A percentile compares a stretch with the other conserved stretches of the same genome.
Evolutionary conservation across 257 asterid species (phyloP).

Genomic region (Solanum tarijense): DNA sequence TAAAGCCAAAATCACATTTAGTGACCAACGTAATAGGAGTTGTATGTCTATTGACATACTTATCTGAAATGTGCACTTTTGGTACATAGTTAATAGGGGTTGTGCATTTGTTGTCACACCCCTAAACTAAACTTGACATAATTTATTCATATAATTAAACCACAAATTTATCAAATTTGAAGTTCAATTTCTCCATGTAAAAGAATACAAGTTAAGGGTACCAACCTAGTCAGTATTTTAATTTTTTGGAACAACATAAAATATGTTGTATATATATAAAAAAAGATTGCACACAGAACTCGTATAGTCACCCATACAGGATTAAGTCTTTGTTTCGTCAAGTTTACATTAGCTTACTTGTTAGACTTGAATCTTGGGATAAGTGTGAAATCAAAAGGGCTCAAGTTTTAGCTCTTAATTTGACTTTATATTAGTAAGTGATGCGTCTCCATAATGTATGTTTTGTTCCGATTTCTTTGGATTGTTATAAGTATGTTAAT

Average conservation of each 20-base stretch:
- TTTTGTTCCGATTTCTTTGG: too few species aligned
- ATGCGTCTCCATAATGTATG: neutral
- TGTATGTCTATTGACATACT: neutral
- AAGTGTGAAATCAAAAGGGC: neutral
- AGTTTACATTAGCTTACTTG: neutral
- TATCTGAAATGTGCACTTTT: neutral
- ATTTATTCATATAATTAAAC: neutral
- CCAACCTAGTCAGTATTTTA: neutral
- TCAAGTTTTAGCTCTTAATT: neutral
- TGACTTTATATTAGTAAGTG: neutral
- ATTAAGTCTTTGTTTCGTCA: neutral
- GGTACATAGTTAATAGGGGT: neutral
- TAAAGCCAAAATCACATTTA: neutral
- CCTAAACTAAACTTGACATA: neutral
- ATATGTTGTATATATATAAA: neutral
- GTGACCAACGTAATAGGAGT: neutral
- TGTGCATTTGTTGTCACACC: neutral
- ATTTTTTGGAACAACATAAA: neutral
- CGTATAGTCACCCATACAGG: neutral
- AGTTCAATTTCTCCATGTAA: neutral
- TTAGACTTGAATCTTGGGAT: neutral
- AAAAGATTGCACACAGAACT: neutral
- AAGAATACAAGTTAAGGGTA: neutral
- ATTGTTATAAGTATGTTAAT: too few species aligned
- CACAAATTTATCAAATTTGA: neutral